Base-by-base conservation (phyloP, 2,329 filamentous ascomycete species). In the Curvularia hawaiiensis region DNA sequence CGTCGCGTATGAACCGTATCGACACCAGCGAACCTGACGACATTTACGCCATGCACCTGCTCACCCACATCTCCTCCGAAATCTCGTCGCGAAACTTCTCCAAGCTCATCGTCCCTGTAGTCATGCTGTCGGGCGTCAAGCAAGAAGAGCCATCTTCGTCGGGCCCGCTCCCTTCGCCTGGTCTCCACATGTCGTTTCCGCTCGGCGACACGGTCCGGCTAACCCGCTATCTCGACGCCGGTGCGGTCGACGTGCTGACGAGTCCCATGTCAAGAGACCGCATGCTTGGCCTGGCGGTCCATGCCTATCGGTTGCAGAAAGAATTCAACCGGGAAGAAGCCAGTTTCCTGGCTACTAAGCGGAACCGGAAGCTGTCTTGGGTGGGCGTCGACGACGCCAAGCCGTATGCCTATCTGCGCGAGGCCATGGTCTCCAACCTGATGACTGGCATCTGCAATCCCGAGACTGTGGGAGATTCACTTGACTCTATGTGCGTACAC, bases 401-500 rank as follows among this genome's bases (percentile, higher is more conserved):
- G 73, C 92, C 92, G 1, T 97, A 92, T 78, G 88, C 91, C 16
- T 97, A 97, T 77, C 79, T 97, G 53, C 85, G 93, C 59, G 93
- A 97, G 78, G 91, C 90, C 49, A 97, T 97, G 92, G 93, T 97
- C 5, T 95, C 92, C 1, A 88, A 88, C 55, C 83, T 97, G 56
- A 95, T 97, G 90, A 89, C 88, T 69, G 88, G 91, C 38, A 97
- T 97, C 53, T 97, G 93, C 76, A 90, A 89, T 62, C 85, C 79
- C 72, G 87, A 82, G 79, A 88, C 78, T 70, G 81, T 77, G 50
- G 82, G 80, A 79, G 91, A 79, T 79, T 88, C 79, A 76, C 84
- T 79, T 78, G 89, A 79, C 77, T 83, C 76, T 80, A 84, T 71
- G 85, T 89, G 67, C 82, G 80, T 60, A 20, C n/a, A 30, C 10